Conservation (phyloP, 805 yeast genomes). For the Wickerhamiella hasegawae region DNA sequence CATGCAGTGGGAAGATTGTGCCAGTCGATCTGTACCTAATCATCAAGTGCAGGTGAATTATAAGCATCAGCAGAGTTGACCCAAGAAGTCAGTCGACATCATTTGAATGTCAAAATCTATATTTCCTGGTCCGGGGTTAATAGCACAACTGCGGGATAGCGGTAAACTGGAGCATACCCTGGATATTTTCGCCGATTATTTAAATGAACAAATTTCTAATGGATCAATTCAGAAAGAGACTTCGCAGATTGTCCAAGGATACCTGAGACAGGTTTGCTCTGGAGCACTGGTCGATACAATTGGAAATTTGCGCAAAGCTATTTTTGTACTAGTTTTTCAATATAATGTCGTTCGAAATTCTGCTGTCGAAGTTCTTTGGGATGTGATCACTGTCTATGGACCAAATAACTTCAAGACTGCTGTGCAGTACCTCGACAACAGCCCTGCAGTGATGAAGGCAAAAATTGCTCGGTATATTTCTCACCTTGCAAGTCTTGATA, state of each 20-base stretch:
- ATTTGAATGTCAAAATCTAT: too few relatives aligned
- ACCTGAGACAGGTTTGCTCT: background rate
- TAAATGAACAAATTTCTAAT: background rate
- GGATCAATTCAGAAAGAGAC: background rate
- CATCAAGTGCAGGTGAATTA: background rate
- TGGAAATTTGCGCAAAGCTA: constrained; percentile 7
- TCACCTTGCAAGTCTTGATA: background rate
- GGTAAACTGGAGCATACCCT: constrained; percentile 2
- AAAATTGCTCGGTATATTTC: background rate
- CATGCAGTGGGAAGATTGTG: too few relatives aligned
- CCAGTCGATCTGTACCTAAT: background rate
- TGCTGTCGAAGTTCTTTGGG: constrained; percentile 16
- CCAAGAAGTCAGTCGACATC: background rate
- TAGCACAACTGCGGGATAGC: background rate
- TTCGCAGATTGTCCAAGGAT: background rate
- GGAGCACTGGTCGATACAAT: background rate
- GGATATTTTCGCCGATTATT: constrained; percentile 2
- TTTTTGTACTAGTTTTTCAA: constrained; percentile 4
- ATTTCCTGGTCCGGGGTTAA: background rate
- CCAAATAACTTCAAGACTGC: constrained; percentile 8
- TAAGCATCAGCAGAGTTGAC: background rate
- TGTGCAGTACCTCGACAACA: constrained; percentile 3
- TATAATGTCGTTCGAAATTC: constrained; percentile 4
- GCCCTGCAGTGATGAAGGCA: background rate
- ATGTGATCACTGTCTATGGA: constrained; percentile 14